phyloP scores from a whole-genome alignment of 2,329 filamentous ascomycete genomes.

The Rutstroemia sp. region DNA sequence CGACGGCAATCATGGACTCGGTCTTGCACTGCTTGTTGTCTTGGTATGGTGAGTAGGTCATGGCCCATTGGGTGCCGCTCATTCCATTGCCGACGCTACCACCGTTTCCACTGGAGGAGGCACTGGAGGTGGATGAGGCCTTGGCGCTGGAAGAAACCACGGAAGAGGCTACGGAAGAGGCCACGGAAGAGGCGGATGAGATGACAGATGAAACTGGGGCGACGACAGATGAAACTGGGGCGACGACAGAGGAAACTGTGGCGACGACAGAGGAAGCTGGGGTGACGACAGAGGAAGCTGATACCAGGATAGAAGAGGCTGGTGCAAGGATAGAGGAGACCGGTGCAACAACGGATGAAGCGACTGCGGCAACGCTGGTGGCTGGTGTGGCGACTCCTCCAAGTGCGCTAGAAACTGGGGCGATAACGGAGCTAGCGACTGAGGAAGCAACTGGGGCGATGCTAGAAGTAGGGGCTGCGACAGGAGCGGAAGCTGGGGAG shows the following conservation, averaged over 20 bases:
- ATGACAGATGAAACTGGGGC: slow-evolving; percentile 22
- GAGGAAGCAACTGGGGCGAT: slow-evolving; percentile 15
- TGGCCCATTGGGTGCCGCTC: slow-evolving; percentile 48
- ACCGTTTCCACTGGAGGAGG: slow-evolving; percentile 41
- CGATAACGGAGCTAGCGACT: slow-evolving; percentile 10
- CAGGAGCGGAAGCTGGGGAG: not conserved
- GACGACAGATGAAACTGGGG: slow-evolving; percentile 19
- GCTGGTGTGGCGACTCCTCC: not conserved
- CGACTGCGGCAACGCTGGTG: not conserved
- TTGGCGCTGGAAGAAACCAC: slow-evolving; percentile 27
- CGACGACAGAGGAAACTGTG: slow-evolving; percentile 12
- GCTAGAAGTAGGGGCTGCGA: slow-evolving; percentile 22
- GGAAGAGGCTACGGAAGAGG: slow-evolving; percentile 29
- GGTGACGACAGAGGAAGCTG: slow-evolving; percentile 14
- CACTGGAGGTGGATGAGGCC: slow-evolving; percentile 26
- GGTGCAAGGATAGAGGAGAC: slow-evolving; percentile 12
- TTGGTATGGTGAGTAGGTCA: slow-evolving; percentile 75
- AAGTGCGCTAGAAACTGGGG: slow-evolving; percentile 13
- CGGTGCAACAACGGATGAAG: not conserved
- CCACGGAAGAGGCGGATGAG: slow-evolving; percentile 22
- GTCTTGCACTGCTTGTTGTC: slow-evolving; percentile 56
- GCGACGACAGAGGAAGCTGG: slow-evolving; percentile 14
- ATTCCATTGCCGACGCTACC: slow-evolving; percentile 14
- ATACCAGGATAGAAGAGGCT: slow-evolving; percentile 12
- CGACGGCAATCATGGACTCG: slow-evolving; percentile 46